A percentile compares a stretch with the other conserved stretches of the same genome.
These are phyloP conservation scores for Fusarium succisae DNA, from an alignment of 2,329 filamentous ascomycete species.

Conservation along the genomic window DNA sequence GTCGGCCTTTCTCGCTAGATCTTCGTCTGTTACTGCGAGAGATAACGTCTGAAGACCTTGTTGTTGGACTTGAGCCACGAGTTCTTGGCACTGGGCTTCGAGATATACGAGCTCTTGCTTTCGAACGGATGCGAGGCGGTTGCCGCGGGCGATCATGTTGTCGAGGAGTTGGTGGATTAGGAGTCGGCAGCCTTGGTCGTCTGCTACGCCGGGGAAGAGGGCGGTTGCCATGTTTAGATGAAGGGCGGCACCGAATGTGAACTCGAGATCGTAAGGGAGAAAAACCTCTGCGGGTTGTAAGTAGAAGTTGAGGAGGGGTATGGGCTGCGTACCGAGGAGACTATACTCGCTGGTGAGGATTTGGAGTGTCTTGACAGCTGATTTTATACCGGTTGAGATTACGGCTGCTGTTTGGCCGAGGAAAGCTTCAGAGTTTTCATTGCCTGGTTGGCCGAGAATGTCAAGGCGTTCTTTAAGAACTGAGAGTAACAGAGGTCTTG, in stretches of 20 bases:
- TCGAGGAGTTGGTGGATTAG: constrained; percentile 45
- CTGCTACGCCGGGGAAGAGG: constrained; percentile 46
- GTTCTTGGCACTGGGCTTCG: constrained; percentile 42
- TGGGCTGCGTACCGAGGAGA: constrained; percentile 44
- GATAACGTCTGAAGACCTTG: constrained; percentile 42
- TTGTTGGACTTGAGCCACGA: constrained; percentile 37
- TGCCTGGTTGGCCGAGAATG: constrained; percentile 32
- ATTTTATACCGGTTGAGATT: constrained; percentile 53
- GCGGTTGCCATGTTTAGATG: constrained; percentile 50
- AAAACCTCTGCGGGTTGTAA: constrained; percentile 45
- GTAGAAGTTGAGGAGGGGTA: neutral
- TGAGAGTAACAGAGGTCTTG: constrained; percentile 50
- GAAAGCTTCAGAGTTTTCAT: constrained; percentile 47
- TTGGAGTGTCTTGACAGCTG: constrained; percentile 51
- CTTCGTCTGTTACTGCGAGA: constrained; percentile 20
- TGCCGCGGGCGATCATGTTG: constrained; percentile 48
- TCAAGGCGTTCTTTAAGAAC: constrained; percentile 51
- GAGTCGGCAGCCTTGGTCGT: constrained; percentile 36
- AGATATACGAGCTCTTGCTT: constrained; percentile 47
- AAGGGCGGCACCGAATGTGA: constrained; percentile 48
- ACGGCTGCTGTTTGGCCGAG: constrained; percentile 47
- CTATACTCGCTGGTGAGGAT: constrained; percentile 50
- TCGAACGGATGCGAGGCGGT: constrained; percentile 45
- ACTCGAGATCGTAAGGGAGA: constrained; percentile 51
- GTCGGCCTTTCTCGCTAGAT: neutral